Percentiles rank a stretch among this genome's conserved stretches.
These are phyloP conservation scores for Mycena polygramma DNA, from an alignment of 768 basidiomycete genomes.

Conservation along the genomic window DNA sequence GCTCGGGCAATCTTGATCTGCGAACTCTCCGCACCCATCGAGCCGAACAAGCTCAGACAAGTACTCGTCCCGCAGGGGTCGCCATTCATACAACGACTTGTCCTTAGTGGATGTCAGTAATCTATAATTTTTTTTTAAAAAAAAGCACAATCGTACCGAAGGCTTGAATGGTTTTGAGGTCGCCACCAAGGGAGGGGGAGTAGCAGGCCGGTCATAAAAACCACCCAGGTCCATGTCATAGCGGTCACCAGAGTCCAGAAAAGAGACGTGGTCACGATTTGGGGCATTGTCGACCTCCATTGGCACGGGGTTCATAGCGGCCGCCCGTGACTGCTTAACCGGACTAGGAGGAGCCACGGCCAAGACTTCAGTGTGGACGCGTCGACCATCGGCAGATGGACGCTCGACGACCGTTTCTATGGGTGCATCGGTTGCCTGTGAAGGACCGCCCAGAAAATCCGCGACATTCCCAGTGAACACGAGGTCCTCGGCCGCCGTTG, in stretches of 20 bases:
- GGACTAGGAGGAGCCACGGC: background rate
- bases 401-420: background rate
- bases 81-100: background rate
- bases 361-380: background rate
- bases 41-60: background rate
- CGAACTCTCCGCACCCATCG: background rate
- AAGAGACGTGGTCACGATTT: background rate
- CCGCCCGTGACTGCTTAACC: background rate
- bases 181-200: background rate
- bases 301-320: no score
- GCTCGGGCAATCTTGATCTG: background rate
- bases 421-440: no score
- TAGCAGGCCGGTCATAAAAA: background rate
- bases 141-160: background rate
- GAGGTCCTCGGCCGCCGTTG: no score
- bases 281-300: no score
- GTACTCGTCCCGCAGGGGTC: slow-evolving; percentile 8
- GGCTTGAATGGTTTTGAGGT: background rate
- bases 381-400: background rate
- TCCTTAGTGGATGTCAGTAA: background rate
- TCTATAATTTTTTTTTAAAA: no score
- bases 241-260: background rate
- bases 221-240: background rate
- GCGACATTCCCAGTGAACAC: no score
- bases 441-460: no score